Conservation (phyloP, 2,329 filamentous ascomycete genomes). For the Neopestalotiopsis sp. region DNA sequence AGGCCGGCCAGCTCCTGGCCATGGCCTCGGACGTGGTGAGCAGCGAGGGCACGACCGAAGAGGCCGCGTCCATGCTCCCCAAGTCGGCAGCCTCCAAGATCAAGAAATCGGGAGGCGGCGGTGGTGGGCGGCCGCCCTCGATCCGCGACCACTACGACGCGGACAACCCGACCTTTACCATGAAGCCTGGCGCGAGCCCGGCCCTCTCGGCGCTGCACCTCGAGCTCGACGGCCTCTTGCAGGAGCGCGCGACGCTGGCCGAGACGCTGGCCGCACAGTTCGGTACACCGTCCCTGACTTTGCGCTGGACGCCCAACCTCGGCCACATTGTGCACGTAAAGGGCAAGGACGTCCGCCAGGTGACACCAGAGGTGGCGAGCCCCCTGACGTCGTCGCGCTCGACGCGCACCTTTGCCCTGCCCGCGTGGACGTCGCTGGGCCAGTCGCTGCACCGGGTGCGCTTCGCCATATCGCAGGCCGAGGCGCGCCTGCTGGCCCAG, state of each 20-base stretch:
- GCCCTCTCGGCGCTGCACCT: slow-evolving; percentile 71
- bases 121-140: slow-evolving; percentile 43
- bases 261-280: slow-evolving; percentile 67
- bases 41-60: slow-evolving; percentile 66
- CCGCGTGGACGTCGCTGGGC: slow-evolving; percentile 85
- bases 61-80: slow-evolving; percentile 59
- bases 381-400: slow-evolving; percentile 80
- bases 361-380: slow-evolving; percentile 40
- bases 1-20: slow-evolving; percentile 72
- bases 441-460: slow-evolving; percentile 79
- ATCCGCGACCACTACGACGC: slow-evolving; percentile 64
- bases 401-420: slow-evolving; percentile 82
- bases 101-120: slow-evolving; percentile 41
- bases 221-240: slow-evolving; percentile 64
- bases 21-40: slow-evolving; percentile 75
- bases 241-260: slow-evolving; percentile 66
- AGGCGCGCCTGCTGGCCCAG: slow-evolving; percentile 77
- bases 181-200: slow-evolving; percentile 72
- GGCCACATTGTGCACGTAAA: slow-evolving; percentile 92
- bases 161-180: slow-evolving; percentile 67
- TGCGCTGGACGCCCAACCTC: slow-evolving; percentile 86
- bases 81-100: slow-evolving; percentile 46
- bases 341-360: slow-evolving; percentile 69
- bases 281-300: slow-evolving; percentile 68
- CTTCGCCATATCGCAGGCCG: slow-evolving; percentile 80